These are phyloP conservation scores for Picea engelmannii DNA, from an alignment of 83 land plant species.

Conservation along the genomic window DNA sequence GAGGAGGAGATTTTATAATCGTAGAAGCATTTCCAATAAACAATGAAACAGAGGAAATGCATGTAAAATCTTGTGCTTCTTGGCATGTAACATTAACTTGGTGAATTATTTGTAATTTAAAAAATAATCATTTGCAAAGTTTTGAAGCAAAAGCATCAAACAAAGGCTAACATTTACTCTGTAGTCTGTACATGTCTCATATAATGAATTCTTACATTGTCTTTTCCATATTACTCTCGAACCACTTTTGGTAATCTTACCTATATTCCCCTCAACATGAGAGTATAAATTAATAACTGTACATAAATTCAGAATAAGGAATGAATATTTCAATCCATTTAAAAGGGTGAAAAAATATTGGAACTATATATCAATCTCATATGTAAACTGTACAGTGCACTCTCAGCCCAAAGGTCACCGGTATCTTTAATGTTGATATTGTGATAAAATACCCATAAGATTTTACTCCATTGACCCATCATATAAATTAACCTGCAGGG, in stretches of 20 bases:
- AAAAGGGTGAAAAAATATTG: neutral
- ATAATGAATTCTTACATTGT: slow-evolving; percentile 1
- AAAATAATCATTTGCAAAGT: neutral
- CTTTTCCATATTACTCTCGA: slow-evolving; percentile 1
- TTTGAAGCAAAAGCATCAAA: slow-evolving; percentile 8
- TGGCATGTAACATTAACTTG: too few relatives aligned
- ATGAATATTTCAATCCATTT: neutral
- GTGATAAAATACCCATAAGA: slow-evolving; percentile 1
- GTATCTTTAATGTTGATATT: slow-evolving; percentile 2
- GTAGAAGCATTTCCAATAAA: too few relatives aligned
- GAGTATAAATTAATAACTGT: slow-evolving; percentile 11
- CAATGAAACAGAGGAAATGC: too few relatives aligned
- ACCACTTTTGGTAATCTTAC: neutral
- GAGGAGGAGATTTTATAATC: too few relatives aligned
- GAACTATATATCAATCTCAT: neutral
- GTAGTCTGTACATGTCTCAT: neutral
- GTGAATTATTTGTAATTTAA: too few relatives aligned
- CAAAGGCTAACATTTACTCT: neutral
- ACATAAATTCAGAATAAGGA: slow-evolving; percentile 12
- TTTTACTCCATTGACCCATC: slow-evolving; percentile 2
- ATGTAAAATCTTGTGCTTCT: too few relatives aligned
- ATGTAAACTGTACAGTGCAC: slow-evolving; percentile 15
- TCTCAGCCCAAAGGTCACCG: slow-evolving; percentile 11
- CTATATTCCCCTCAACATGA: neutral
- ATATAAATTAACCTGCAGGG: neutral